phyloP scores from a whole-genome alignment of 208 protist species.

The Naegleria lovaniensis region DNA sequence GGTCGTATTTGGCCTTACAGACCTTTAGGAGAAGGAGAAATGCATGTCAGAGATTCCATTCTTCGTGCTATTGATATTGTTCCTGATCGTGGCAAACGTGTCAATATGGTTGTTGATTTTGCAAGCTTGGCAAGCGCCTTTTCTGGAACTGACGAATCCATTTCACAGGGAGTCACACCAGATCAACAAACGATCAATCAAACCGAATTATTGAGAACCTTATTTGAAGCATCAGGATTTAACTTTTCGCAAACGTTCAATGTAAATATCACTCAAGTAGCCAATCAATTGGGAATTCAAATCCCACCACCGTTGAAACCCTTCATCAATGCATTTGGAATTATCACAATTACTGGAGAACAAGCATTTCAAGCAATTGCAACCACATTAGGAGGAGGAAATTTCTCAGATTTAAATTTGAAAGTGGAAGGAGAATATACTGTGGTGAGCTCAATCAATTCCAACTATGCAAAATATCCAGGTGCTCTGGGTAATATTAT shows the following conservation, averaged over 20 bases:
- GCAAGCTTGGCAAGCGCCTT: slow-evolving; percentile 42
- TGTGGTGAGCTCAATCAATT: slow-evolving; percentile 63
- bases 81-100: slow-evolving; percentile 45
- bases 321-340: slow-evolving; percentile 25
- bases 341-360: slow-evolving; percentile 30
- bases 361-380: background rate
- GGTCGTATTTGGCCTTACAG: slow-evolving; percentile 71
- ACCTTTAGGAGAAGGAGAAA: slow-evolving; percentile 64
- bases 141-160: background rate
- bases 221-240: background rate
- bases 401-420: background rate
- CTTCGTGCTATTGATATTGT: slow-evolving; percentile 56
- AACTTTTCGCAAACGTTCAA: background rate
- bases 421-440: slow-evolving; percentile 29
- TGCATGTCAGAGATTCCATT: slow-evolving; percentile 61
- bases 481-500: slow-evolving; percentile 74
- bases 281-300: slow-evolving; percentile 15
- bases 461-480: slow-evolving; percentile 75
- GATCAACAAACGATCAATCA: background rate
- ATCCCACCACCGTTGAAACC: slow-evolving; percentile 18
- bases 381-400: background rate
- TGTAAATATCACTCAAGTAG: background rate
- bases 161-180: background rate
- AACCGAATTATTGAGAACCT: background rate
- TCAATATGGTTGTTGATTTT: slow-evolving; percentile 40